Percentiles rank a stretch among this genome's conserved stretches.
Conservation (phyloP, 768 basidiomycete species). For the Podaxis sp. region DNA sequence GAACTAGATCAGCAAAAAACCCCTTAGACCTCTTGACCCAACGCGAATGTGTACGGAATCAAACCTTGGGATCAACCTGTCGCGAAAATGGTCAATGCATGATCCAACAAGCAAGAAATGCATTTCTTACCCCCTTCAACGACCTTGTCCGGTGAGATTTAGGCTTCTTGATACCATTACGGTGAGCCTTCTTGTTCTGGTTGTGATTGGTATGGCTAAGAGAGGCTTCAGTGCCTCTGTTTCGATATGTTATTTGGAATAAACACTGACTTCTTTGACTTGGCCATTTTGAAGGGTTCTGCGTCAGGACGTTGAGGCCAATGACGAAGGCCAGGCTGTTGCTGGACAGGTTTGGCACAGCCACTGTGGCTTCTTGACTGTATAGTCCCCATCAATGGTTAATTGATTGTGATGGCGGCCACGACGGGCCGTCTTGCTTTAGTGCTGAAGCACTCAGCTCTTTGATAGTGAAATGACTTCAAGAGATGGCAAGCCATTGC, state of each 20-base stretch:
- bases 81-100: constrained; percentile 6
- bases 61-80: constrained; percentile 80
- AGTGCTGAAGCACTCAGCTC: too few relatives aligned
- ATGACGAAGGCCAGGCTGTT: background rate
- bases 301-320: constrained; percentile 22
- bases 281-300: constrained; percentile 69
- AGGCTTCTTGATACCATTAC: constrained; percentile 93
- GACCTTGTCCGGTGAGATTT: constrained; percentile 70
- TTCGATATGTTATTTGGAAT: background rate
- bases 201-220: constrained; percentile 89
- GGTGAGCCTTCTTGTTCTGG: constrained; percentile 95
- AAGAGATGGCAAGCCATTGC: too few relatives aligned
- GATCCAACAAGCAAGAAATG: background rate
- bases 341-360: constrained; percentile 23
- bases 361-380: constrained; percentile 41
- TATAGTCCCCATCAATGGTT: constrained; percentile 22
- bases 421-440: too few relatives aligned
- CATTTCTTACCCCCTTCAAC: constrained; percentile 80
- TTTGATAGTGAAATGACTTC: too few relatives aligned
- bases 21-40: constrained; percentile 9
- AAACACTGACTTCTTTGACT: constrained; percentile 88
- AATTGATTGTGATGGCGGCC: too few relatives aligned
- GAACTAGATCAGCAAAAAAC: constrained; percentile 47
- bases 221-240: constrained; percentile 8
- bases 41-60: constrained; percentile 14